Percentiles rank a stretch among this genome's conserved stretches.
Conservation (phyloP, 2,329 filamentous ascomycete genomes). For the Beauveria sp. region DNA sequence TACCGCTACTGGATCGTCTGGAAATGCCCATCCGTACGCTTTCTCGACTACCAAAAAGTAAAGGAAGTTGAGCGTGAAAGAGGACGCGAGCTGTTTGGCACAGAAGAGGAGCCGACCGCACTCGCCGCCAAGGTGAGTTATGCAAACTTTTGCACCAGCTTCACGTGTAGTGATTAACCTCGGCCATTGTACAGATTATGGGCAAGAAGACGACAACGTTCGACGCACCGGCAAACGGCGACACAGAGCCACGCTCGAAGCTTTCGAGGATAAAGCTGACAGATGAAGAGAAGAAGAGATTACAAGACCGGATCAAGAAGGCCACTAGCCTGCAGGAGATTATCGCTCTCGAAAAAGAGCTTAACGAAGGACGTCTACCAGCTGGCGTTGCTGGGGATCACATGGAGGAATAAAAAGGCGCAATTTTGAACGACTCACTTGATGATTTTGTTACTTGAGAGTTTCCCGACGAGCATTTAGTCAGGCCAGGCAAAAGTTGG, state of each 20-base stretch:
- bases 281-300: conserved; percentile 75
- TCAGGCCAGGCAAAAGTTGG: conserved; percentile 5
- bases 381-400: conserved; percentile 49
- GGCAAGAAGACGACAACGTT: conserved; percentile 74
- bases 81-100: conserved; percentile 78
- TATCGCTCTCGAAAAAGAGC: conserved; percentile 78
- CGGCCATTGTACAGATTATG: conserved; percentile 53
- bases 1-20: conserved; percentile 91
- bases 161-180: neutral
- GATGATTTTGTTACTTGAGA: neutral
- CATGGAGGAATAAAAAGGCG: conserved; percentile 50
- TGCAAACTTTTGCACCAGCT: neutral
- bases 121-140: conserved; percentile 60
- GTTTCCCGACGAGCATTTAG: neutral
- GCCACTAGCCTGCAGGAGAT: conserved; percentile 89
- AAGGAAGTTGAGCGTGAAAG: conserved; percentile 74
- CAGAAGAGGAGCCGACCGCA: conserved; percentile 65
- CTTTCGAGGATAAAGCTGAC: conserved; percentile 77
- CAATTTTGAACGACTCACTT: conserved; percentile 1
- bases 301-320: conserved; percentile 81
- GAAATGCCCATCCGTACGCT: conserved; percentile 75
- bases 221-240: conserved; percentile 43
- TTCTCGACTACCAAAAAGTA: conserved; percentile 88
- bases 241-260: conserved; percentile 42
- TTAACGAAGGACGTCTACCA: conserved; percentile 83